These are phyloP conservation scores for Steccherinum ochraceum DNA, from an alignment of 768 basidiomycete genomes.

Conservation along the genomic window DNA sequence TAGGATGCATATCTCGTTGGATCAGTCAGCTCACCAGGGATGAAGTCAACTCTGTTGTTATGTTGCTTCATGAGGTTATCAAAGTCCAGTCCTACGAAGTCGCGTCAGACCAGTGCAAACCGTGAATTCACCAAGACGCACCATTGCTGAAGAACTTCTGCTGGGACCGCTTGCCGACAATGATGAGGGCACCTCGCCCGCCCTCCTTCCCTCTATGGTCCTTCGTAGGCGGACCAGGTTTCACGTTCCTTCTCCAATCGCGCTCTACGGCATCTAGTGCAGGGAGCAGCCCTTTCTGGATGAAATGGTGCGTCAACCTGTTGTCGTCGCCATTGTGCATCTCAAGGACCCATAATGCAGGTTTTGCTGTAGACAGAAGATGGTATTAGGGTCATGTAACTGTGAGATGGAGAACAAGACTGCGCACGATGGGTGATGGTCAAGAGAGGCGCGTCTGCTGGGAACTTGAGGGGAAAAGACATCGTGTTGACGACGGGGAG, in stretches of 20 bases:
- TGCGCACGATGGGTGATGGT: slow-evolving; percentile 64
- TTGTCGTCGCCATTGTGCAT: slow-evolving; percentile 75
- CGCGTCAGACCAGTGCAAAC: neutral
- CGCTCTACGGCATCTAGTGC: slow-evolving; percentile 68
- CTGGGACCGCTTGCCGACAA: slow-evolving; percentile 68
- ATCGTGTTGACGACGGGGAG: no score
- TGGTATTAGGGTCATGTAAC: neutral
- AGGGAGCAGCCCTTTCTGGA: slow-evolving; percentile 57
- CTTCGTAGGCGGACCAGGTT: slow-evolving; percentile 34
- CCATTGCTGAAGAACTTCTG: slow-evolving; percentile 91
- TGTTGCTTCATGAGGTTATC: slow-evolving; percentile 43
- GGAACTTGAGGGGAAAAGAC: slow-evolving; percentile 46
- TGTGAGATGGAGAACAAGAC: neutral
- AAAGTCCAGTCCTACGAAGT: slow-evolving; percentile 54
- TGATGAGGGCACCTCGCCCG: slow-evolving; percentile 66
- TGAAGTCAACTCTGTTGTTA: slow-evolving; percentile 59
- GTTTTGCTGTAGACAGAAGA: slow-evolving; percentile 36
- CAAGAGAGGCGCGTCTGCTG: slow-evolving; percentile 43
- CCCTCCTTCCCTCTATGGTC: slow-evolving; percentile 31
- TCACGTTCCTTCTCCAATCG: slow-evolving; percentile 58
- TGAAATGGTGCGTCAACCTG: slow-evolving; percentile 52
- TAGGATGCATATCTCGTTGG: neutral
- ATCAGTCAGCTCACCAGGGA: slow-evolving; percentile 42
- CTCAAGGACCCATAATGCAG: slow-evolving; percentile 70
- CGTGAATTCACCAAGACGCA: slow-evolving; percentile 17